Base-by-base conservation (phyloP, 139 green algal species). In the Chlamydomonas eustigma region DNA sequence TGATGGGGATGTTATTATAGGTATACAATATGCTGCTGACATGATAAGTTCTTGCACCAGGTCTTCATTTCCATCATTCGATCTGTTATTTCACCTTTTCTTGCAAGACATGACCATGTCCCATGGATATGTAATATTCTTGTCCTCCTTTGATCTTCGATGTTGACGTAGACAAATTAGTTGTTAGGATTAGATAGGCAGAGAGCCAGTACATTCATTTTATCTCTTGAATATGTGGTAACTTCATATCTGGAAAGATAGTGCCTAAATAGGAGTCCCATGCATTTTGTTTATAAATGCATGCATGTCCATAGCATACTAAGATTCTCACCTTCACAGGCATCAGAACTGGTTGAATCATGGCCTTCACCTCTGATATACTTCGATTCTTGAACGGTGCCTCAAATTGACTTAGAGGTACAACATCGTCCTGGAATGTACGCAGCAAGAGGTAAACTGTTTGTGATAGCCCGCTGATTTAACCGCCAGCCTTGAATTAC, bases 51-150 rank as follows among this genome's bases (percentile, higher is more conserved):
- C 44, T 22, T 22, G 12, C 44, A 58, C 44, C 44, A 28, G 44
- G 12, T 58, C 44, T 58, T 12, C 12, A 12, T 58, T 22, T 12
- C 22, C 22, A 58, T 22, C 44, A 12, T 28, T 22, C 44, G 22
- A 22, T 22, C 12, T 12, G 12, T 22, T 58, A 12, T 22, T 22
- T 8, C 52, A 68, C 52, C 52, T 68, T 22, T 34, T 72, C 4
- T n/a, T 72, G 33, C 22, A 72, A 34, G 22, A 72, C 33, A 44
- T 38, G 8, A 4, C 65, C 65, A 22, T 72, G 65, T 34, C 65
- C 65, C 33, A 72, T 39, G 3, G 65, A 72, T 18, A 72, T 72
- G 65, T 72, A 72, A 34, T 72, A 72, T 4, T 72, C 65, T 22
- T 72, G 65, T 6, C 58, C 58, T 24, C 58, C 58, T 18, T 58